Base-by-base conservation (phyloP, 306 rosid species). In the Fragaria vesca region DNA sequence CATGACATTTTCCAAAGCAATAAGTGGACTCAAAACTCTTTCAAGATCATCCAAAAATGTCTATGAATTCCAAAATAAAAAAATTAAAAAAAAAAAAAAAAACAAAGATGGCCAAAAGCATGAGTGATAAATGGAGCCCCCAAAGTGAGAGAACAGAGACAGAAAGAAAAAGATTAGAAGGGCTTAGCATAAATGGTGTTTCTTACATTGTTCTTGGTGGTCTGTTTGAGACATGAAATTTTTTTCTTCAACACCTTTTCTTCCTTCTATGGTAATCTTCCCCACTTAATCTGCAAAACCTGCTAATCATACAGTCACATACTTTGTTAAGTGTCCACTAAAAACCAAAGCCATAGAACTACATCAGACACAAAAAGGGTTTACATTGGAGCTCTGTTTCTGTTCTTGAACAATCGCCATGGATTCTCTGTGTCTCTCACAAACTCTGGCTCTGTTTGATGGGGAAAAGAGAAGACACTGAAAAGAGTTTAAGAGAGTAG, bases 321-420 rank as follows among this genome's bases (percentile, higher is more conserved):
- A 71, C 2, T 8, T 16, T 7, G 43, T 60, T 12, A 60, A 60
- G 18, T 24, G 38, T 28, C 17, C 12, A 4, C 42, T 38, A 21
- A 17, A 20, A 58, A 57, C 16, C 38, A 30, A 21, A 15, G 46
- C 30, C 17, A 38, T 5, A 28, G 62, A 55, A 55, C 21, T 21
- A 55, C 62, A 55, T n/a, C 6, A 40, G 17, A 76, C 3, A 54
- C 42, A 10, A 40, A 76, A 10, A 8, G 61, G 51, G 70, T 52
- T 72, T 38, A 84, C 85, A 74, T 69, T 54, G 28, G 43, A 50
- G 24, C 43, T 28, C 61, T 7, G 69, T 26, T 46, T 52, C 82
- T 51, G 66, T 26, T 77, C 76, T 62, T 62, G 60, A 77, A n/a
- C 32, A 32, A 78, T 73, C 17, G 48, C 78, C 87, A 81, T 63